phyloP scores from a whole-genome alignment of 1,139 yeast species.

The Zhuliangozyma parablackwelliae region DNA sequence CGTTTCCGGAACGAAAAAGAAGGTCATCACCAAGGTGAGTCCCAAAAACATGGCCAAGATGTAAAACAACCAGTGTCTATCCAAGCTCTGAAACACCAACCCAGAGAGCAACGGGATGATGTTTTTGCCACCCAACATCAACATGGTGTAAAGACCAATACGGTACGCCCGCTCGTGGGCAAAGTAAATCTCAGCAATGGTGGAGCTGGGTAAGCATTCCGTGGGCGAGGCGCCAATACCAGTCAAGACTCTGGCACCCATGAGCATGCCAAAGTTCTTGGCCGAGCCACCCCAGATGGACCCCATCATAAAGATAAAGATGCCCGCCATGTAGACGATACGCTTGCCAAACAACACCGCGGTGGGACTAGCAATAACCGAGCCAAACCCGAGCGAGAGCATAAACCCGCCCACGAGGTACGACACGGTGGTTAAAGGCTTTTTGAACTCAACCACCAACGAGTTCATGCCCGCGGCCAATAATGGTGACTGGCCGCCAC shows the following conservation, averaged over 20 bases:
- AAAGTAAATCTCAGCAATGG: conserved; percentile 61
- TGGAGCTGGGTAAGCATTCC: conserved; percentile 58
- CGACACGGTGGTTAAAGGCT: conserved; percentile 39
- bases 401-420: conserved; percentile 59
- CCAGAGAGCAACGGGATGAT: conserved; percentile 55
- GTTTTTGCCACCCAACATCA: conserved; percentile 60
- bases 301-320: conserved; percentile 48
- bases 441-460: conserved; percentile 41
- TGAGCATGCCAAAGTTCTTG: conserved; percentile 42
- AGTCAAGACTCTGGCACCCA: conserved; percentile 55
- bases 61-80: conserved; percentile 64
- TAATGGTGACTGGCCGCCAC: conserved; percentile 62
- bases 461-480: conserved; percentile 53
- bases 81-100: conserved; percentile 44
- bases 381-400: conserved; percentile 57
- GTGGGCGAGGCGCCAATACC: conserved; percentile 62
- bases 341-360: conserved; percentile 62
- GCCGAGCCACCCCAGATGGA: conserved; percentile 54
- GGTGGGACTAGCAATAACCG: conserved; percentile 54
- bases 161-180: conserved; percentile 66
- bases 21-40: conserved; percentile 39
- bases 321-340: conserved; percentile 48
- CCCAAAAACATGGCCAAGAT: conserved; percentile 53
- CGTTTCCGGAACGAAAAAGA: conserved; percentile 60
- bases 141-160: conserved; percentile 56